phyloP scores from a whole-genome alignment of 495 filamentous ascomycete genomes.

The Neohortaea acidophila region DNA sequence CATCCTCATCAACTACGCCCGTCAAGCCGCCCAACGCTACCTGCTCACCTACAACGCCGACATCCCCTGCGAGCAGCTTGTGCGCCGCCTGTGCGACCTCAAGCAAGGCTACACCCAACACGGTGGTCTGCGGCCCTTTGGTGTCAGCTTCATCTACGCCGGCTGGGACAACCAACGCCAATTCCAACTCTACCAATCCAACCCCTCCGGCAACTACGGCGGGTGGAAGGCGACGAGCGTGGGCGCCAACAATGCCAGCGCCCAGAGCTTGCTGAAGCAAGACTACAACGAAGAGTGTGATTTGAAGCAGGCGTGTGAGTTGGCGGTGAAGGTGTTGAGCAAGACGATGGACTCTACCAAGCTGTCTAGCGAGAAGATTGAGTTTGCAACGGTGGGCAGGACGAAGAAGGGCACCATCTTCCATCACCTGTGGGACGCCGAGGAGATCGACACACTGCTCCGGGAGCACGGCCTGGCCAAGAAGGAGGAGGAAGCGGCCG shows the following conservation, averaged over 20 bases:
- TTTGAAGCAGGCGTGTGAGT: constrained; percentile 87
- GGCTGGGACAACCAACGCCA: constrained; percentile 88
- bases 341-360: constrained; percentile 99
- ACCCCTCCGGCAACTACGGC: constrained; percentile 98
- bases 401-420: constrained; percentile 90
- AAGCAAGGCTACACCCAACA: constrained; percentile 99
- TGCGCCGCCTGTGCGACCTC: constrained; percentile 88
- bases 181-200: constrained; percentile 99
- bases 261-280: constrained; percentile 94
- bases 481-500: constrained; percentile 36
- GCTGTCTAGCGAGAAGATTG: constrained; percentile 97
- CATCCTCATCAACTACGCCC: constrained; percentile 99
- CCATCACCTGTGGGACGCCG: constrained; percentile 92
- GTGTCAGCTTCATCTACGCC: constrained; percentile 98
- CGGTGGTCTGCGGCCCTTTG: constrained; percentile 92
- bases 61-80: constrained; percentile 97
- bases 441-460: constrained; percentile 87
- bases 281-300: constrained; percentile 98
- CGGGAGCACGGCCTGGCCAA: constrained; percentile 93
- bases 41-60: constrained; percentile 99
- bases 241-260: constrained; percentile 94
- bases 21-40: constrained; percentile 88
- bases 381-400: constrained; percentile 95
- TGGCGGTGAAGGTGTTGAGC: constrained; percentile 97
- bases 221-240: constrained; percentile 98